Percentiles rank a stretch among this genome's conserved stretches.
Conservation (phyloP, 441 rosid species). For the Pelargonium australe region DNA sequence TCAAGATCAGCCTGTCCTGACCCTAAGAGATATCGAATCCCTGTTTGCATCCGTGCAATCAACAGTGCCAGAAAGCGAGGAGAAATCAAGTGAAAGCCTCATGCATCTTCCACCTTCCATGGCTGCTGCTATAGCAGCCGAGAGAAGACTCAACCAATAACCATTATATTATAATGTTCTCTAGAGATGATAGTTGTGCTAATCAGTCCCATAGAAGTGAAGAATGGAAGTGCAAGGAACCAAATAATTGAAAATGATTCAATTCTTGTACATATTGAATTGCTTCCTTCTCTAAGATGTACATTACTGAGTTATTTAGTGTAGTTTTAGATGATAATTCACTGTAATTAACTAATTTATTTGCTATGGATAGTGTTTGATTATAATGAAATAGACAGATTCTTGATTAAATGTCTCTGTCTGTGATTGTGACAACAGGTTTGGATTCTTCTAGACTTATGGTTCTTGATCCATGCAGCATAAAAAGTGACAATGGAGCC, state of each 20-base stretch:
- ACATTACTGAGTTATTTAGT: neutral
- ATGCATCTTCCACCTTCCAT: slow-evolving; percentile 65
- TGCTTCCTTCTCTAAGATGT: neutral
- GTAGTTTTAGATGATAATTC: neutral
- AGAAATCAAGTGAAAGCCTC: slow-evolving; percentile 33
- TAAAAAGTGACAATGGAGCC: too few relatives aligned
- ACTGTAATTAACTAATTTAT: neutral
- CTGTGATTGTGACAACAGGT: neutral
- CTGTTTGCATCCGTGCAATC: slow-evolving; percentile 47
- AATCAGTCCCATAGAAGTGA: neutral
- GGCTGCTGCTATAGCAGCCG: slow-evolving; percentile 90
- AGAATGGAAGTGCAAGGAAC: neutral
- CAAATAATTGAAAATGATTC: neutral
- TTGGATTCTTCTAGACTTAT: neutral
- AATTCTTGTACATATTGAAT: neutral
- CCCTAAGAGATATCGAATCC: slow-evolving; percentile 73
- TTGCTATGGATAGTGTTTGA: neutral
- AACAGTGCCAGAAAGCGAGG: slow-evolving; percentile 28
- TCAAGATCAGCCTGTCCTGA: slow-evolving; percentile 75
- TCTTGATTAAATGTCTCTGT: neutral
- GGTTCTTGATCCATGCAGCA: too few relatives aligned
- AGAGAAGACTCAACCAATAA: slow-evolving; percentile 59
- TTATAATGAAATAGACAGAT: neutral
- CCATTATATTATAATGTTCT: slow-evolving; percentile 4
- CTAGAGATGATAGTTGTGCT: slow-evolving; percentile 13